Base-by-base conservation (phyloP, 2,329 filamentous ascomycete species). In the Colletotrichum sp. region DNA sequence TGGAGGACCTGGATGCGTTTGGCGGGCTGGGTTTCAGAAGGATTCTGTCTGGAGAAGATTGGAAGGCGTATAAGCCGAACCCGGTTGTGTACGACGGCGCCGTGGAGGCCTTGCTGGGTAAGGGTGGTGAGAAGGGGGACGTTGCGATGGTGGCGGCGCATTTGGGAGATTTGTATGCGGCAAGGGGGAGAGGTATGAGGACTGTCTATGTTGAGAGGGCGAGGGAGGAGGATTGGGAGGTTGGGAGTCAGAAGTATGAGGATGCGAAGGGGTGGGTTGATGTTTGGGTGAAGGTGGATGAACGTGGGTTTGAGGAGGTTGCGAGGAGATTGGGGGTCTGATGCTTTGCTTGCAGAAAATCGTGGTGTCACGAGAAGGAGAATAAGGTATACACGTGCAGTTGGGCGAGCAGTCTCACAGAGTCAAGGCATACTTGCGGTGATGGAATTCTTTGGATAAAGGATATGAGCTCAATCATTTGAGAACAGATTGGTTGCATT, bases 121-220 rank as follows among this genome's bases (percentile, higher is more conserved):
- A 68, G 4, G 90, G 89, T 0, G 77, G 92, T 57, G 79, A 89
- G 76, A 90, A 92, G 0, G 82, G 82, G 4, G 88, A 96, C 80
- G 93, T 95, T 73, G 93, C 92, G 24, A 92, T 97, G 91, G 94
- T 97, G 24, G 95, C 95, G 18, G 92, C 95, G 48, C 95, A 96
- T 84, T 84, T 96, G 74, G 83, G 81, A 7, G 95, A 96, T 83
- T 84, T 97, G 71, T 86, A 90, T 76, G 93, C 90, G 0, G 95
- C 95, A 6, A 92, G 91, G 79, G 81, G 80, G 4, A 89, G 87
- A 75, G 95, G 95, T 0, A 85, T 96, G 76, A 88, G 90, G 79
- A 95, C 94, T 0, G 88, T 97, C 4, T 97, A 96, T 81, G 91
- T 97, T 4, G 94, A 95, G 85, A 87, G 95, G 74, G 82, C 84